Conservation (phyloP, 768 basidiomycete species). For the Hericium erinaceus region DNA sequence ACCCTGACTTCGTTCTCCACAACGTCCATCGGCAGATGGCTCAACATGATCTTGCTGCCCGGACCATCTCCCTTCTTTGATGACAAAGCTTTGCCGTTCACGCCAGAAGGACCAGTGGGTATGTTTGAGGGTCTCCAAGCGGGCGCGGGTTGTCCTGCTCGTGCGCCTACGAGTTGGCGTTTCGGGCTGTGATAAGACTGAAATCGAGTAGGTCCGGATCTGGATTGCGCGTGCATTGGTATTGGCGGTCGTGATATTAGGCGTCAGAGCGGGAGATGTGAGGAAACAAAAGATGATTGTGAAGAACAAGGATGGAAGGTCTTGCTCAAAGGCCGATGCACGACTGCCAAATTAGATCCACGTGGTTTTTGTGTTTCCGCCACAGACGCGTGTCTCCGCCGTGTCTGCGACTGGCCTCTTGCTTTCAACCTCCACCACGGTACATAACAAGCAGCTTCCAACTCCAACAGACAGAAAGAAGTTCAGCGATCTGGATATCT, state of each 20-base stretch:
- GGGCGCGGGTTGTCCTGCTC: constrained; percentile 9
- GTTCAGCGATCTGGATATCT: too few species aligned
- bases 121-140: constrained; percentile 8
- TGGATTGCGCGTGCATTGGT: constrained; percentile 8
- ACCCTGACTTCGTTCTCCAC: constrained; percentile 12
- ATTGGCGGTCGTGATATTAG: background rate
- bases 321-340: background rate
- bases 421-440: background rate
- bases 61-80: constrained; percentile 6
- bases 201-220: constrained; percentile 6
- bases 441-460: too few species aligned
- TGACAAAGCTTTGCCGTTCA: constrained; percentile 2
- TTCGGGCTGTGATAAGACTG: constrained; percentile 13
- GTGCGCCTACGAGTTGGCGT: constrained; percentile 10
- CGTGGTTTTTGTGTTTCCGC: background rate
- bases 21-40: constrained; percentile 14
- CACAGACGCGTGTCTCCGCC: background rate
- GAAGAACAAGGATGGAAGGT: background rate
- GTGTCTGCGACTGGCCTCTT: background rate
- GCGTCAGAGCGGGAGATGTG: background rate
- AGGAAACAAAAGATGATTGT: background rate
- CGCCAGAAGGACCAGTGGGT: background rate
- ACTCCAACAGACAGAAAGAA: too few species aligned
- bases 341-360: background rate
- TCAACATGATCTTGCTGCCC: constrained; percentile 13